A percentile compares a stretch with the other conserved stretches of the same genome.
phyloP scores from a whole-genome alignment of 2,329 filamentous ascomycete species.

The Colletotrichum navitas region DNA sequence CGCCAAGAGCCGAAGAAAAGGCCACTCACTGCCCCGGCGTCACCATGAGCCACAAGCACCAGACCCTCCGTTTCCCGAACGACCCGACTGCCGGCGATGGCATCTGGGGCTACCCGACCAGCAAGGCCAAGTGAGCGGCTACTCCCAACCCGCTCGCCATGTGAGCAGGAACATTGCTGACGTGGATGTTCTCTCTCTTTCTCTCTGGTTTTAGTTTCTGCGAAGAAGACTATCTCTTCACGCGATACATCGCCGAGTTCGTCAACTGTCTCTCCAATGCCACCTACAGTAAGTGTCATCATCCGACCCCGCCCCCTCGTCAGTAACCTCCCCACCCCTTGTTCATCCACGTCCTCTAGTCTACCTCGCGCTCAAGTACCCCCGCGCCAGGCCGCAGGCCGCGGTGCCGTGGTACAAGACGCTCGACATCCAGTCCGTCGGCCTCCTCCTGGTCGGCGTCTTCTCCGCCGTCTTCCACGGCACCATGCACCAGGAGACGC shows the following conservation, averaged over 20 bases:
- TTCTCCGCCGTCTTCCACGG: conserved; percentile 60
- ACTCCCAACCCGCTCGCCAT: background rate
- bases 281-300: conserved; percentile 46
- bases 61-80: conserved; percentile 53
- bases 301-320: background rate
- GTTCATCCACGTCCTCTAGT: conserved; percentile 47
- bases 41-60: conserved; percentile 47
- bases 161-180: conserved; percentile 12
- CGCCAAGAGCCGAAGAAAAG: background rate
- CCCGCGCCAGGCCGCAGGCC: conserved; percentile 48
- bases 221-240: conserved; percentile 53
- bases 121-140: conserved; percentile 53
- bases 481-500: conserved; percentile 56
- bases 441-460: conserved; percentile 57
- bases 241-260: conserved; percentile 58
- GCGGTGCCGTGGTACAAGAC: conserved; percentile 49
- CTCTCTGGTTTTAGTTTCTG: conserved; percentile 33
- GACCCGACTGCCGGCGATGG: conserved; percentile 52
- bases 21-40: background rate
- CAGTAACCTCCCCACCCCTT: too few relatives aligned
- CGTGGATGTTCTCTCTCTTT: background rate
- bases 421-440: conserved; percentile 57
- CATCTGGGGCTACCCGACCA: conserved; percentile 56
- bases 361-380: conserved; percentile 56
- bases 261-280: conserved; percentile 59